phyloP scores from a whole-genome alignment of 2,329 filamentous ascomycete species.

The Harringtonia aguacate region DNA sequence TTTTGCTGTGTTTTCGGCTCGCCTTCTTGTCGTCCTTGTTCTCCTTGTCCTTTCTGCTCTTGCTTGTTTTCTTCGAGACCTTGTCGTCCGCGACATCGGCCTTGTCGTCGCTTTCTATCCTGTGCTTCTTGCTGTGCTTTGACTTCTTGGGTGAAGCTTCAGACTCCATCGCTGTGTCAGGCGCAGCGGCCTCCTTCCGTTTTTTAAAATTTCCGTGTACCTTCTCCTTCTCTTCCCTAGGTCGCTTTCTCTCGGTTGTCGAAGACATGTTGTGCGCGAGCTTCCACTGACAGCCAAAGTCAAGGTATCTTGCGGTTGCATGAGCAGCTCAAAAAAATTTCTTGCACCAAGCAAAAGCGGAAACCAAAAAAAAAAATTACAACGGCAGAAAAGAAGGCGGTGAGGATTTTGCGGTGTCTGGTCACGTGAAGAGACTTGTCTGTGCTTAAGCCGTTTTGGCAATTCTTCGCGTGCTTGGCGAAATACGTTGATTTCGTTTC shows the following conservation, averaged over 20 bases:
- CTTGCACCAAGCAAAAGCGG: background rate
- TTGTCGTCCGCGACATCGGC: background rate
- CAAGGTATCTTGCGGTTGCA: no score
- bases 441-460: no score
- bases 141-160: conserved; percentile 5
- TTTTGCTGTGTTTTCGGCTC: background rate
- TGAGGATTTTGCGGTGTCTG: background rate
- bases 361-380: conserved; percentile 1
- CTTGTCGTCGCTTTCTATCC: background rate
- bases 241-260: conserved; percentile 3
- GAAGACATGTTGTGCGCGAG: background rate
- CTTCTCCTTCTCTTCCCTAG: conserved; percentile 2
- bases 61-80: background rate
- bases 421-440: background rate
- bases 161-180: background rate
- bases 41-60: conserved; percentile 3
- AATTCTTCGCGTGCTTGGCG: no score
- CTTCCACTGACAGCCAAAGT: no score
- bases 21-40: conserved; percentile 1
- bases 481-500: no score
- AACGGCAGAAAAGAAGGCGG: conserved; percentile 7
- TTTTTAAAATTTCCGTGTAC: conserved; percentile 1
- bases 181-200: background rate
- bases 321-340: background rate
- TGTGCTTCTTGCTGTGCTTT: conserved; percentile 2